Base-by-base conservation (phyloP, 345 rosid species). In the Murraya koenigii region DNA sequence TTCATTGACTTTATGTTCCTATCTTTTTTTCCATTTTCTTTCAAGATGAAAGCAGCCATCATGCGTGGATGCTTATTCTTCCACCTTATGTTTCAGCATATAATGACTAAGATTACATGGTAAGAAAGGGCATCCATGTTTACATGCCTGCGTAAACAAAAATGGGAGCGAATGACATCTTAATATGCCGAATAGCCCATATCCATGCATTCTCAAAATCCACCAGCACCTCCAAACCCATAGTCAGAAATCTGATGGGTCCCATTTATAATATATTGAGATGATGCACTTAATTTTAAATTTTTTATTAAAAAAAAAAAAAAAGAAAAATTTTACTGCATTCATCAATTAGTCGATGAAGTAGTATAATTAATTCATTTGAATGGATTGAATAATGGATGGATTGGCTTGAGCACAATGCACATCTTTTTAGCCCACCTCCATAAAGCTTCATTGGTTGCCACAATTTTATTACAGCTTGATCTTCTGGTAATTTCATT, bases 381-480 rank as follows among this genome's bases (percentile, higher is more conserved):
- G 61, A 44, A 64, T 33, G 86, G 63, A 75, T 74, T 91, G 28
- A 76, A 69, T 26, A 72, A 38, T 47, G 89, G 93, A 61, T 88
- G 84, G 84, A 78, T 74, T 5, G 88, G 91, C 74, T 69, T 89
- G 78, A 91, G 80, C 67, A 81, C 89, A 23, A 84, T 85, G 89
- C 91, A 89, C 60, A 77, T 91, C 75, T 83, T 91, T 52, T 72
- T 91, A 52, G 79, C 80, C 62, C 78, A 84, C 73, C 88, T 89
- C 26, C 85, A 85, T 71, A 87, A 79, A 62, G 83, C 91, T 76
- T 64, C 82, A 25, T 81, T 87, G 32, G 80, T 84, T 52, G 95
- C 93, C n/a, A 81, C 82, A 30, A 75, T 89, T 68, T 78, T 91
- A 33, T 74, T 91, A 38, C 93, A 88, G 85, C 90, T 91, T 61